Evolutionary conservation across 106 monocot species (phyloP).

Genomic region (Phalaenopsis equestris): DNA sequence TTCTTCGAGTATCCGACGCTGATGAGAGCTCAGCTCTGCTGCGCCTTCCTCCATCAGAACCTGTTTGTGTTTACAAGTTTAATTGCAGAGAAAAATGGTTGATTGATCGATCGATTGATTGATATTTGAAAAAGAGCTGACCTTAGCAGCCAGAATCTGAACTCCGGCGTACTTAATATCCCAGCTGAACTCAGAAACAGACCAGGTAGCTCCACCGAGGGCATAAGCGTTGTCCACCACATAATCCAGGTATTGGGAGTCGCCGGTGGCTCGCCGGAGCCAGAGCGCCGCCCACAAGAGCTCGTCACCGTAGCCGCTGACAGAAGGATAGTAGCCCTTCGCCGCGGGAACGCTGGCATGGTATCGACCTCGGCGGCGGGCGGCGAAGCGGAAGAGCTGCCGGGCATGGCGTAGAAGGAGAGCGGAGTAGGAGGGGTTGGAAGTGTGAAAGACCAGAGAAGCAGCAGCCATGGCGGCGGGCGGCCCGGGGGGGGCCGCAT

Average conservation of each 20-base stretch:
- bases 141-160: conserved; percentile 54
- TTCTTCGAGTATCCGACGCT: conserved; percentile 15
- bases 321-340: conserved; percentile 62
- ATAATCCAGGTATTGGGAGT: conserved; percentile 34
- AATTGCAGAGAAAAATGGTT: too few relatives aligned
- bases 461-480: conserved; percentile 42
- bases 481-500: conserved; percentile 21
- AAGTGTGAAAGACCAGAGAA: conserved; percentile 20
- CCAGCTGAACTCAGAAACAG: conserved; percentile 70
- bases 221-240: conserved; percentile 27
- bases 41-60: neutral
- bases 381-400: conserved; percentile 66
- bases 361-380: conserved; percentile 61
- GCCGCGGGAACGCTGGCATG: conserved; percentile 48
- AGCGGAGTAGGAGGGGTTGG: conserved; percentile 29
- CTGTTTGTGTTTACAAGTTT: neutral
- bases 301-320: conserved; percentile 81
- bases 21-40: neutral
- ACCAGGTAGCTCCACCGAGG: conserved; percentile 64
- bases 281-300: conserved; percentile 85
- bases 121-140: neutral
- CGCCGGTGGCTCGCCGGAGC: conserved; percentile 48
- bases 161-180: conserved; percentile 72
- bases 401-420: conserved; percentile 29
- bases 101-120: neutral